These are phyloP conservation scores for Corynascus novoguineensis DNA, from an alignment of 495 filamentous ascomycete species.

Conservation along the genomic window DNA sequence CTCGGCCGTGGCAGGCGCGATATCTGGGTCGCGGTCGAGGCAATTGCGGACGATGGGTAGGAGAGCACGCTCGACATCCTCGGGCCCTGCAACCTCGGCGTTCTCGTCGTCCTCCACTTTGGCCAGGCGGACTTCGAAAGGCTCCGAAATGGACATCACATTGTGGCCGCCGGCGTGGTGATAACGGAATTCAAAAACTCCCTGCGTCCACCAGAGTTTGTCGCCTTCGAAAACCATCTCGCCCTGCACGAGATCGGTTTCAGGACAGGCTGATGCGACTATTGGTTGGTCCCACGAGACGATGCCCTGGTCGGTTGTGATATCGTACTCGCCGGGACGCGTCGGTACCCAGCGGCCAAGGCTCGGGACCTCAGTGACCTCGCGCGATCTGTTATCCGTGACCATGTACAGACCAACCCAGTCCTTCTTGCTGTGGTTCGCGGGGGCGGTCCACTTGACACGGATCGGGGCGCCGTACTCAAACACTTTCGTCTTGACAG, in stretches of 20 bases:
- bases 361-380: conserved; percentile 74
- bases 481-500: conserved; percentile 66
- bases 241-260: conserved; percentile 53
- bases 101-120: conserved; percentile 70
- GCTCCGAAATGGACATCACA: conserved; percentile 92
- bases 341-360: conserved; percentile 88
- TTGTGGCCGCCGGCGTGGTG: conserved; percentile 92
- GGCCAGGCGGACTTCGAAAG: conserved; percentile 81
- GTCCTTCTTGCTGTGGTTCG: conserved; percentile 86
- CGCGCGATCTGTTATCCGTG: conserved; percentile 81
- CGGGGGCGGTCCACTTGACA: conserved; percentile 86
- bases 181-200: conserved; percentile 93
- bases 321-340: conserved; percentile 70
- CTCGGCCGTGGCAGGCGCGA: conserved; percentile 73
- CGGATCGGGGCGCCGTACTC: conserved; percentile 89
- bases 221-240: conserved; percentile 87
- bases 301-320: conserved; percentile 72
- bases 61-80: conserved; percentile 64
- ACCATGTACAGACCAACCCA: conserved; percentile 96
- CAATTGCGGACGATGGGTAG: conserved; percentile 83
- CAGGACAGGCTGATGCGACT: conserved; percentile 46
- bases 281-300: conserved; percentile 57
- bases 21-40: conserved; percentile 85
- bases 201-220: conserved; percentile 95
- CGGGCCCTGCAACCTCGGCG: conserved; percentile 46